Evolutionary conservation across 208 protist species (phyloP), one percentile per base, ranked within the genome.

Genomic region (Leishmania braziliensis): DNA sequence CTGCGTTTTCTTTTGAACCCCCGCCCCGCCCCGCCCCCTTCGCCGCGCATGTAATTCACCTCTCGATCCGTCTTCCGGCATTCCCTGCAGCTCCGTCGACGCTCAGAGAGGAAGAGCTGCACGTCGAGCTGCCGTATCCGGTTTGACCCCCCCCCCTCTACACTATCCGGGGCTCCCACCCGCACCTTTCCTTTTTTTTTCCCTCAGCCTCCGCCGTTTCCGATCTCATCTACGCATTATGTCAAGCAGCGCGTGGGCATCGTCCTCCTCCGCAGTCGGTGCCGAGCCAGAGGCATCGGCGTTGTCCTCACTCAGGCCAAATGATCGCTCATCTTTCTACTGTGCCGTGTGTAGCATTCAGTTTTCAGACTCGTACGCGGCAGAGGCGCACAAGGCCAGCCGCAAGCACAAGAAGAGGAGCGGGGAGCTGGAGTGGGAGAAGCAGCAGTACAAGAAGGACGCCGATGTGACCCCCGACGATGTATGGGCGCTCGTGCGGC

Each of bases 391-490:
- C 88, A 86, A 87, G 62, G 79, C 86, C 10, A 92, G 89, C 58
- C 66, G 89, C 2, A 89, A 90, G 74, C 93, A 97, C 81, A 92
- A 94, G 75, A 88, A 91, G 65, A 89, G 86, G 48, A 96, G 90
- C 60, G 91, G 91, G 0, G 91, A 96, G 77, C 70, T 93, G 1
- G 90, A 85, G 63, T 80, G 78, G 69, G 89, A 96, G 73, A 76
- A 78, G 69, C 83, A 76, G 73, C 75, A 84, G 58, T 96, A 95
- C 72, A 94, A 94, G 60, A 88, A 90, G 56, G 92, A 95, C 72
- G 84, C 77, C 6, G 88, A 91, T 20, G 90, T 96, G 43, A 95
- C 93, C 0, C 84, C 83, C 0, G 87, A 88, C 9, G 93, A 97
- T 83, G 90, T 97, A n/a, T 86, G 88, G 85, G 86, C 80, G 14